Evolutionary conservation across 805 yeast genomes (phyloP).

Genomic region (Lipomyces mesembrius): DNA sequence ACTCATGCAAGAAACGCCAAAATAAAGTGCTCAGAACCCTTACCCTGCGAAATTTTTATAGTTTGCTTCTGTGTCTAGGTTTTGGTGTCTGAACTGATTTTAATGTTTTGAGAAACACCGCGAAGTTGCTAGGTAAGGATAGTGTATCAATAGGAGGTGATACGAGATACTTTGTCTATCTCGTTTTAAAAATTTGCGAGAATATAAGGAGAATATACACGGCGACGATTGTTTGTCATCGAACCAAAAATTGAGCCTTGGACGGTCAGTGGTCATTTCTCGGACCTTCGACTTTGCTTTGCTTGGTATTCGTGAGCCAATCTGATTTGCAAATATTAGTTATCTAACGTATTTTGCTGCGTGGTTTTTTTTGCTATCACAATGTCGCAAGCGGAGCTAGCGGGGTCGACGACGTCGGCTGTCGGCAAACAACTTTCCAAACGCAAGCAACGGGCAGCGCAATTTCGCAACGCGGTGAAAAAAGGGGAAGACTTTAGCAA

Average conservation of each 20-base stretch:
- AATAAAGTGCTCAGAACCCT: too few relatives aligned
- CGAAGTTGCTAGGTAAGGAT: neutral
- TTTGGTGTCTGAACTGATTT: neutral
- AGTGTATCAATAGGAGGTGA: too few relatives aligned
- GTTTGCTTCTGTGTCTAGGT: too few relatives aligned
- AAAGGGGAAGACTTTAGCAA: conserved; percentile 13
- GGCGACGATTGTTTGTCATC: too few relatives aligned
- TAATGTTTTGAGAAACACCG: neutral
- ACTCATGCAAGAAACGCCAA: too few relatives aligned
- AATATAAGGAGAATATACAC: too few relatives aligned
- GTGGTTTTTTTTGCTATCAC: neutral
- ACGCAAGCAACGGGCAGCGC: conserved; percentile 42
- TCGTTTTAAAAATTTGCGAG: too few relatives aligned
- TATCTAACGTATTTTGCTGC: neutral
- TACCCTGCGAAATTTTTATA: too few relatives aligned
- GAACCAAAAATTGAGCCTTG: too few relatives aligned
- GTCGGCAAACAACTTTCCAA: conserved; percentile 40
- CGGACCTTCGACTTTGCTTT: neutral
- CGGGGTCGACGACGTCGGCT: neutral
- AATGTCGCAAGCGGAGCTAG: neutral
- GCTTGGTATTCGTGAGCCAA: neutral
- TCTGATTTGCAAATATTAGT: too few relatives aligned
- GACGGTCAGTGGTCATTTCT: too few relatives aligned
- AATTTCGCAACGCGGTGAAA: conserved; percentile 28
- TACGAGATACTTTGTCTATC: too few relatives aligned